A percentile compares a stretch with the other conserved stretches of the same genome.
These are phyloP conservation scores for Coix lacrymajobi DNA, from an alignment of 176 grass and related monocot species.

Conservation along the genomic window DNA sequence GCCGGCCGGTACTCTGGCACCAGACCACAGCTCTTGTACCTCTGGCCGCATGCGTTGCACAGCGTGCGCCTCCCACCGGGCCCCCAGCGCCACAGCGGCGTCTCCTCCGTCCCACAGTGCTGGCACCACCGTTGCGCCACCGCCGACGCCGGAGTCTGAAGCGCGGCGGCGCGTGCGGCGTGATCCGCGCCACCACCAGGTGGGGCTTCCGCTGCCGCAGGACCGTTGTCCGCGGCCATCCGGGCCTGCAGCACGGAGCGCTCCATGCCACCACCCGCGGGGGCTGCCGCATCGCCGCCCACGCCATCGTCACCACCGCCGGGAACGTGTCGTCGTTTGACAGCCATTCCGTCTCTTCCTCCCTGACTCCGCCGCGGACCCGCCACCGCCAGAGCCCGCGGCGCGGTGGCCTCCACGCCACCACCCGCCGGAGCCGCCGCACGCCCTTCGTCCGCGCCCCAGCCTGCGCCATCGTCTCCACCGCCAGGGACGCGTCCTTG, in stretches of 20 bases:
- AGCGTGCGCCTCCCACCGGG: slow-evolving; percentile 39
- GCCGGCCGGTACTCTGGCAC: slow-evolving; percentile 50
- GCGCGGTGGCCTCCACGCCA: background rate
- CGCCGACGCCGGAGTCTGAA: background rate
- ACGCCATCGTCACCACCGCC: too few species aligned
- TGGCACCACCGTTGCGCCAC: slow-evolving; percentile 4
- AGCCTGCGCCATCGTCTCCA: too few species aligned
- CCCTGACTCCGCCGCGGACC: background rate
- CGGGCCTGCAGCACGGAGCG: too few species aligned
- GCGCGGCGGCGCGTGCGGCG: background rate
- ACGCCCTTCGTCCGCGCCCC: background rate
- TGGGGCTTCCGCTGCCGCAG: background rate
- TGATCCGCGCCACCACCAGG: background rate
- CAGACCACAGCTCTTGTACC: slow-evolving; percentile 33
- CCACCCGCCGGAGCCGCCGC: background rate
- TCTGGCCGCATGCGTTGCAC: slow-evolving; percentile 66
- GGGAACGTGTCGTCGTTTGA: background rate
- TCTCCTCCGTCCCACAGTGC: slow-evolving; percentile 46
- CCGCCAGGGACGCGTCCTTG: background rate
- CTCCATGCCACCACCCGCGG: too few species aligned
- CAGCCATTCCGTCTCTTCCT: background rate
- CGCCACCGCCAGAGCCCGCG: background rate
- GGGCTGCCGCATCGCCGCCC: slow-evolving; percentile 7
- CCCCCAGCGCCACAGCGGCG: slow-evolving; percentile 54
- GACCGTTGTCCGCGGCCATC: slow-evolving; percentile 9